phyloP scores from a whole-genome alignment of 257 asterid genomes.

The Solanum piurae region DNA sequence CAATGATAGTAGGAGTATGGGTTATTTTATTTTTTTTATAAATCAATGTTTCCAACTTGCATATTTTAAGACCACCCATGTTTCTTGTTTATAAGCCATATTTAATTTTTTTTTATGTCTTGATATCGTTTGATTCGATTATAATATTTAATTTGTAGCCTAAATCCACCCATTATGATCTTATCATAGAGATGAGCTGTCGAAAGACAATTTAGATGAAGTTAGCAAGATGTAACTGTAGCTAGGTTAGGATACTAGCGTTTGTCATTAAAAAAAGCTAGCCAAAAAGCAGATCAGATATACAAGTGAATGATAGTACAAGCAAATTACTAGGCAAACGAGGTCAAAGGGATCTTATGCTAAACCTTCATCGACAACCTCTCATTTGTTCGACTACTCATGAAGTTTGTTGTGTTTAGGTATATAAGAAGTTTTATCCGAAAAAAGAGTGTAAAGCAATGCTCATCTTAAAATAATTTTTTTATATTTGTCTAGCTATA shows the following conservation, averaged over 20 bases:
- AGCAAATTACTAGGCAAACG: no score
- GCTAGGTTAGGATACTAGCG: neutral
- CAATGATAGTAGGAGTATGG: neutral
- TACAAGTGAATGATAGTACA: neutral
- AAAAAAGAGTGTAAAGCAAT: neutral
- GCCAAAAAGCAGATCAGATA: rapidly evolving
- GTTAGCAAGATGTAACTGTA: neutral
- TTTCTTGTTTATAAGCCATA: neutral
- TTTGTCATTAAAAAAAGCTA: no score
- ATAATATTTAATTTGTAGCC: neutral
- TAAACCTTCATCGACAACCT: neutral
- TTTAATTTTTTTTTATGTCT: neutral
- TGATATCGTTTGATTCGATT: neutral
- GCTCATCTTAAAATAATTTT: neutral
- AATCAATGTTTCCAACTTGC: neutral
- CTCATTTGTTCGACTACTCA: neutral
- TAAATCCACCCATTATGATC: neutral
- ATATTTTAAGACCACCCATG: neutral
- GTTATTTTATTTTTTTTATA: neutral
- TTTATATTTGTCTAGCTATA: neutral
- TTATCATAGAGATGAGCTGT: neutral
- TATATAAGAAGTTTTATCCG: no score
- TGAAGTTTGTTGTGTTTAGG: neutral
- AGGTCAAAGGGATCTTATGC: neutral
- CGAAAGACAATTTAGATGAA: neutral